These are phyloP conservation scores for Globisporangium abappressorium DNA, from an alignment of 352 stramenopile species.

Conservation along the genomic window DNA sequence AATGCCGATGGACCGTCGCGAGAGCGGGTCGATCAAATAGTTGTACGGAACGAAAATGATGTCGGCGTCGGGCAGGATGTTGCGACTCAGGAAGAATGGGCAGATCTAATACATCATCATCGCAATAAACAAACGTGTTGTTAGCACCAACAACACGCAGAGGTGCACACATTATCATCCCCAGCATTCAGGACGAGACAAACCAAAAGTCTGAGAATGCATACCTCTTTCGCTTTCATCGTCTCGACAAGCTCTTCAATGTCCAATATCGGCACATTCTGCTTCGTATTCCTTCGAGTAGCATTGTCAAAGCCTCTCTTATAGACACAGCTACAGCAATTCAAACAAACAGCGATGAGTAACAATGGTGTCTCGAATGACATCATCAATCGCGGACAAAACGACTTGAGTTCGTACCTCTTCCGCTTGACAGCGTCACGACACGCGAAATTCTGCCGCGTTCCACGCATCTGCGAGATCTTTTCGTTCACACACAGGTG, in stretches of 20 bases:
- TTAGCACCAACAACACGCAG: neutral
- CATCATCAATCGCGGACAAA: neutral
- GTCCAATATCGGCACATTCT: constrained; percentile 90
- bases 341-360: neutral
- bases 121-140: neutral
- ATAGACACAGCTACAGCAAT: constrained; percentile 53
- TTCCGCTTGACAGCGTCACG: constrained; percentile 83
- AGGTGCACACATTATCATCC: no score
- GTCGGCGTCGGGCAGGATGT: constrained; percentile 90
- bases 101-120: constrained; percentile 76
- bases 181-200: constrained; percentile 2
- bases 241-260: constrained; percentile 97
- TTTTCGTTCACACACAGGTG: constrained; percentile 98
- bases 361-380: neutral
- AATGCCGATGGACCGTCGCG: constrained; percentile 90
- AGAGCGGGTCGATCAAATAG: constrained; percentile 97
- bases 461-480: constrained; percentile 81
- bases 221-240: constrained; percentile 77
- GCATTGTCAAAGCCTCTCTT: constrained; percentile 77
- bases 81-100: constrained; percentile 96
- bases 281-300: constrained; percentile 44
- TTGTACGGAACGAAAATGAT: constrained; percentile 99
- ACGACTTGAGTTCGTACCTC: constrained; percentile 51
- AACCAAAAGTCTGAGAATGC: neutral
- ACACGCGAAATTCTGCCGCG: constrained; percentile 86